A percentile compares a stretch with the other conserved stretches of the same genome.
phyloP scores from a whole-genome alignment of 2,329 filamentous ascomycete species.

The Hymenoscyphus occultus region DNA sequence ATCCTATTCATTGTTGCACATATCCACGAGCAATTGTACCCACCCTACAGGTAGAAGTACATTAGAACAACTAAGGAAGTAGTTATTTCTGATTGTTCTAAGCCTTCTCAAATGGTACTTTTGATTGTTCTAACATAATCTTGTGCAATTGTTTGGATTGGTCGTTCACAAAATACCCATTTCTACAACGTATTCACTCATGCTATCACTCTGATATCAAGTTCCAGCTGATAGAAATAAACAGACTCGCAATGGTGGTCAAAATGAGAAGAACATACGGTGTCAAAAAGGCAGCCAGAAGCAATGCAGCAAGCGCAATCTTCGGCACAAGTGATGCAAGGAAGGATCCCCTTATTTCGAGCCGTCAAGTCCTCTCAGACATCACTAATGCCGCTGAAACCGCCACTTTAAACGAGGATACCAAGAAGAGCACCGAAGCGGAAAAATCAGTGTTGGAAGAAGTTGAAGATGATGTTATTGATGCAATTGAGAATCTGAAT shows the following conservation, averaged over 20 bases:
- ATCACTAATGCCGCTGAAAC: constrained; percentile 3
- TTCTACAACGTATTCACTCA: no score
- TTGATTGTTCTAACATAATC: no score
- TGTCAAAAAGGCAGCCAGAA: constrained; percentile 9
- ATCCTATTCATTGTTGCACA: no score
- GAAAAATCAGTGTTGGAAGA: background rate
- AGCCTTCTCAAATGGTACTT: no score
- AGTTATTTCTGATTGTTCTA: no score
- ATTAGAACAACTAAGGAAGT: no score
- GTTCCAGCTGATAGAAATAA: no score
- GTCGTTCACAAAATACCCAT: no score
- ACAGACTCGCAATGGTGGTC: background rate
- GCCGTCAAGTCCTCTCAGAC: constrained; percentile 2
- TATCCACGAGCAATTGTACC: no score
- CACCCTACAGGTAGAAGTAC: no score
- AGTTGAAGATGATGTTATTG: background rate
- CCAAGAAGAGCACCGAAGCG: background rate
- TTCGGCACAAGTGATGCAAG: constrained; percentile 5
- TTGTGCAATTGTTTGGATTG: no score
- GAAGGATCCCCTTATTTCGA: background rate
- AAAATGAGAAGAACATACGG: constrained; percentile 9
- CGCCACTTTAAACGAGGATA: background rate
- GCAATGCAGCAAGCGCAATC: constrained; percentile 5
- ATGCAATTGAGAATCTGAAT: background rate
- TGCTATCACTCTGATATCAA: no score